Percentiles rank a stretch among this genome's conserved stretches.
Evolutionary conservation across 441 rosid species (phyloP).

Genomic region (Pelargonium australe): DNA sequence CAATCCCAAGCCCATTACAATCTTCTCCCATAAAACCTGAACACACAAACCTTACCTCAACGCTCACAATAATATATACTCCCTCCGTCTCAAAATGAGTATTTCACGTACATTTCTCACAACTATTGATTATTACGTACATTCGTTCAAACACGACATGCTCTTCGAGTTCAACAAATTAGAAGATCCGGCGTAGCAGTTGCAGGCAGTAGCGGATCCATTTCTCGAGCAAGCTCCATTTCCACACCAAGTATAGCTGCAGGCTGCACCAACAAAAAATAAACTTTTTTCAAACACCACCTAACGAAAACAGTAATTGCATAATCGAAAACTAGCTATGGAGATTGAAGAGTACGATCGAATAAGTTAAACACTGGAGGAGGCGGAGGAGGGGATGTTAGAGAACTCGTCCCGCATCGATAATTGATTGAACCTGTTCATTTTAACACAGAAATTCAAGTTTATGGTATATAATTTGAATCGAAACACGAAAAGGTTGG

Average conservation of each 20-base stretch:
- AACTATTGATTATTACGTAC: neutral
- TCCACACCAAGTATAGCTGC: neutral
- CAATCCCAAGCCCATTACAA: neutral
- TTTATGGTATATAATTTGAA: no score
- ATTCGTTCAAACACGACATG: neutral
- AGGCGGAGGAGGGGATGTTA: neutral
- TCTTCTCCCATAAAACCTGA: neutral
- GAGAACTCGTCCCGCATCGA: neutral
- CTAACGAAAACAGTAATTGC: no score
- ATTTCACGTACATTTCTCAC: neutral
- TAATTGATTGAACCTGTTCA: neutral
- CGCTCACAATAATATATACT: no score
- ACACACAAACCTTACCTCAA: neutral
- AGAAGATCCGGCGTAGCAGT: neutral
- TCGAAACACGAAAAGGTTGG: no score
- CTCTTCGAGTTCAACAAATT: neutral
- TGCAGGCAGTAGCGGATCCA: neutral
- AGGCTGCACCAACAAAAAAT: neutral
- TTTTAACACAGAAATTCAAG: no score
- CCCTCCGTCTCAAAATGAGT: no score
- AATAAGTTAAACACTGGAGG: neutral
- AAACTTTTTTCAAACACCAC: no score
- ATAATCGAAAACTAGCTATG: neutral
- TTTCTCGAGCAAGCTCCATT: neutral
- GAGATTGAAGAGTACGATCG: neutral